phyloP scores from a whole-genome alignment of 1,139 yeast species.

The Candida sanyaensis region DNA sequence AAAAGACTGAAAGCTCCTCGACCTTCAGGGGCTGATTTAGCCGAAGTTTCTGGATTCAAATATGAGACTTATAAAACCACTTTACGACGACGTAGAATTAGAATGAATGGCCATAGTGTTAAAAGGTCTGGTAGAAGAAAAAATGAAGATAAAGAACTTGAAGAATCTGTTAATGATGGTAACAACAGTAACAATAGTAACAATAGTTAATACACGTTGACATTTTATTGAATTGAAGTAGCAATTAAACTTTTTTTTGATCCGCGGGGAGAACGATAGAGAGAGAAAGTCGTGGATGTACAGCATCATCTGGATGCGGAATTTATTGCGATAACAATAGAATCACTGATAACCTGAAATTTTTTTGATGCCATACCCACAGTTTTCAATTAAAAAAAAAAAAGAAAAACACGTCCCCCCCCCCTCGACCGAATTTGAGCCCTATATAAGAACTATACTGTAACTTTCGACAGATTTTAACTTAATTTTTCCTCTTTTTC shows the following conservation, averaged over 20 bases:
- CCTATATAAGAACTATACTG: no score
- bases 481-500: background rate
- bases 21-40: background rate
- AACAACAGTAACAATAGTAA: background rate
- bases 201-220: background rate
- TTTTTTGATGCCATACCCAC: no score
- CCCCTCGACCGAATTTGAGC: no score
- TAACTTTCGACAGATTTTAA: no score
- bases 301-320: no score
- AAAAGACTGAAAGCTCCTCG: conserved; percentile 3
- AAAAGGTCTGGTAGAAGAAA: background rate
- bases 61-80: conserved; percentile 1
- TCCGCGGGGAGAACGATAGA: background rate
- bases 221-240: background rate
- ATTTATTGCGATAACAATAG: no score
- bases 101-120: background rate
- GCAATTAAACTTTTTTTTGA: background rate
- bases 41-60: background rate
- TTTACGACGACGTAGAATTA: background rate
- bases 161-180: background rate
- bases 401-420: no score
- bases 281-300: no score
- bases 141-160: background rate
- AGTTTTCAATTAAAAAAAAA: no score
- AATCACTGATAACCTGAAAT: no score